Base-by-base conservation (phyloP, 1,139 yeast genomes). In the Taphrina flavorubra region DNA sequence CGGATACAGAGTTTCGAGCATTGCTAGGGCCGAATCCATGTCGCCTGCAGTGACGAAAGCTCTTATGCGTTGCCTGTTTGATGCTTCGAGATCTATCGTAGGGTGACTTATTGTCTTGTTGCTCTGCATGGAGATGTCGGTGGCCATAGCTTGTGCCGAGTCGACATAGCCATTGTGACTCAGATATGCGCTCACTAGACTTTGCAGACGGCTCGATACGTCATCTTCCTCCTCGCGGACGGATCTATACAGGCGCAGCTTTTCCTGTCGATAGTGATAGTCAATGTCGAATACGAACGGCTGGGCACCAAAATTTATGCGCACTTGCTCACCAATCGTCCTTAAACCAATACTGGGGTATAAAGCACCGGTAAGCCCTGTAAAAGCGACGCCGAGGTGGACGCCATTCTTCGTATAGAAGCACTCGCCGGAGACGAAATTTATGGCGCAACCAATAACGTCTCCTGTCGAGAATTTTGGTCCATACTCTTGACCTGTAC, bases 351-450 rank as follows among this genome's bases (percentile, higher is more conserved):
- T 79, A 36, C 82, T 78, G 2, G 90, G 88, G 20, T 81, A 78
- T 49, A 83, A 72, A 42, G 76, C 75, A 37, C 76, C 71, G 47
- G 77, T 75, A n/a, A 83, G 76, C 70, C 83, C 81, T 10, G 77
- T 75, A 72, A 85, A 85, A 1, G 87, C 87, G 49, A 80, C 78
- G 0, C 87, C 88, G 60, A 86, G 74, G 59, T 78, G 78, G 6
- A 89, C 83, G 1, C 97, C 97, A 77, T 92, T 92, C 77, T 90
- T 87, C 0, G 97, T 92, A 72, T 86, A 86, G 74, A 92, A 92
- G 2, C 91, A 82, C 0, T 86, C 80, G 58, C 85, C 83, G 56
- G 85, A 85, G 37, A 84, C 81, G 74, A 85, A 89, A 78, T 92
- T 89, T 37, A 91, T 82, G 1, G 97, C 97, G 77, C 95, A 88